Conservation (phyloP, 495 filamentous ascomycete genomes). For the Penicillium samsonianum region DNA sequence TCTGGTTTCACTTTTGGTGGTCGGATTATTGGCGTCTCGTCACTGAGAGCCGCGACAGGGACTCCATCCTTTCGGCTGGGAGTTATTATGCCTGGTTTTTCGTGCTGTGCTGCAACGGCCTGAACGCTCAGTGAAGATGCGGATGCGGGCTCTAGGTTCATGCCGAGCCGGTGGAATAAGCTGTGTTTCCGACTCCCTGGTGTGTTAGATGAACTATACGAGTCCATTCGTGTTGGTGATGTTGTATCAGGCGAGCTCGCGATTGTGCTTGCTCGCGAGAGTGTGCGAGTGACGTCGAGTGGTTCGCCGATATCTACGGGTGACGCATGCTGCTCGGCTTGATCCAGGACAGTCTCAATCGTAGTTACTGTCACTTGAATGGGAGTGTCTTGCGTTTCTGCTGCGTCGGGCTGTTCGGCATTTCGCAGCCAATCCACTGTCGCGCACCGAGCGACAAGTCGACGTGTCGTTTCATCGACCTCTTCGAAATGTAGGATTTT, state of each 20-base stretch:
- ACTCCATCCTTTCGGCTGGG: constrained; percentile 61
- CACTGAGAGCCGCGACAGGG: constrained; percentile 15
- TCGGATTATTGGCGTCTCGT: constrained; percentile 24
- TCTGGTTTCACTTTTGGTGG: constrained; percentile 43
- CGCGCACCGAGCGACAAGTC: constrained; percentile 78
- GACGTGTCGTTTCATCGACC: constrained; percentile 83
- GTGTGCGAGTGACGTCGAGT: constrained; percentile 28
- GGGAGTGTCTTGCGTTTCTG: constrained; percentile 15
- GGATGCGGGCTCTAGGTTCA: constrained; percentile 49
- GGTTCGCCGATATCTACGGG: constrained; percentile 32
- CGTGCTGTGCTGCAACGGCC: constrained; percentile 75
- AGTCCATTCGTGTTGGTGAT: constrained; percentile 35
- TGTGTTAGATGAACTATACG: constrained; percentile 29
- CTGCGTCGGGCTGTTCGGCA: constrained; percentile 22
- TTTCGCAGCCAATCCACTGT: constrained; percentile 79
- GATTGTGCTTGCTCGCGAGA: constrained; percentile 49
- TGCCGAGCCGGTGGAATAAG: constrained; percentile 41
- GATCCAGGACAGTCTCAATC: constrained; percentile 30
- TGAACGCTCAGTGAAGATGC: constrained; percentile 64
- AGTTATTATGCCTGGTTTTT: constrained; percentile 83
- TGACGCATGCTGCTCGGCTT: constrained; percentile 19
- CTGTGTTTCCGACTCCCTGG: constrained; percentile 26
- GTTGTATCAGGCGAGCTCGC: constrained; percentile 32
- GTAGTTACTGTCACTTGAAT: constrained; percentile 17
- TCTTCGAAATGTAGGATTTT: constrained; percentile 82